Base-by-base conservation (phyloP, 2,329 filamentous ascomycete species). In the Sporothrix dimorphospora region DNA sequence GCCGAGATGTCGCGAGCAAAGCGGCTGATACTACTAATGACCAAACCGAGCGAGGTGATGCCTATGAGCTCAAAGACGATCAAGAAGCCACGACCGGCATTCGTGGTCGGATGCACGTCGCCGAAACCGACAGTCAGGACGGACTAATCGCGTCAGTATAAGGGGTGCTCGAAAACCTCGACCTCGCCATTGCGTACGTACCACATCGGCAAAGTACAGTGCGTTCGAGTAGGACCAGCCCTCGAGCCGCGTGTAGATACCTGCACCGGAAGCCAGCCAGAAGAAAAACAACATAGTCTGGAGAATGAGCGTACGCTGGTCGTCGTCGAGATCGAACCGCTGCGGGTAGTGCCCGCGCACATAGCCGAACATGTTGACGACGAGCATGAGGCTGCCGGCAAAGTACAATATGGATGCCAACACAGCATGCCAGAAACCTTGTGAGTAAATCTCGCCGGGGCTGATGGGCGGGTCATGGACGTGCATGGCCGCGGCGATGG, bases 201-300 rank as follows among this genome's bases (percentile, higher is more conserved):
- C 89, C 21, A 90, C 86, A 76, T 90, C 88, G 73, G 85, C 88
- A 78, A 88, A 89, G 75, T 89, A 89, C 3, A 89, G 77, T 0
- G 87, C 86, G 76, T 92, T 87, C 0, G 85, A 84, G 76, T 88
- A 92, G 1, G 80, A 82, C 81, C 89, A 90, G 1, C 81, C 84
- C 27, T 90, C 86, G 1, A 91, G 82, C 16, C 79, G 81, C 0
- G 85, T 82, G 76, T 92, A 92, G 0, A 92, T 82, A 0, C 82
- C 89, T 0, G 86, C 90, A 0, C 90, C 90, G 5, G 89, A 86
- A 2, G 86, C 88, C 0, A 92, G 81, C 90, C 91, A 92, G 69
- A 90, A 82, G 77, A 92, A 91, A 78, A 92, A 91, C 69, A 89
- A 84, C 82, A 91, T 91, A 0, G 90, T 92, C 78, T 92, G 90